Base-by-base conservation (phyloP, 805 yeast genomes). In the fission yeast (Schizosaccharomyces pombe) region DNA sequence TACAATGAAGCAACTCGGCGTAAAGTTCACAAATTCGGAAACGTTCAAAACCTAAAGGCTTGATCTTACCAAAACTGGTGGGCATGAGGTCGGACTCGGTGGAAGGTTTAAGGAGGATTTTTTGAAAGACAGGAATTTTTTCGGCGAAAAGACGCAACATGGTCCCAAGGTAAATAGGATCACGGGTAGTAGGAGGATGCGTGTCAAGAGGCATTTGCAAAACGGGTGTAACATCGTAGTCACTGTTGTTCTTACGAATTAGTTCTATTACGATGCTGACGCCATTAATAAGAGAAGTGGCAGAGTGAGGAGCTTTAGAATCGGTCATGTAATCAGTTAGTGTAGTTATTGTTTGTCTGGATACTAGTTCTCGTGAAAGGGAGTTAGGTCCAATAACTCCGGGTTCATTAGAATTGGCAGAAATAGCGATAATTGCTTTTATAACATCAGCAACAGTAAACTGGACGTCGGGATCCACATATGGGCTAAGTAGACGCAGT, bases 371-470 rank as follows among this genome's bases (percentile, higher is more conserved):
- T 59, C 98, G 75, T 2, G 95, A 85, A 39, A 91, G 72, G 63
- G 85, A 95, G 63, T 91, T 91, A 1, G 98, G 97, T 1, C 98
- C 98, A 55, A 91, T 84, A 8, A 94, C 83, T 1, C 94, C 82
- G 58, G 84, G 87, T 56, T 85, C 85, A 49, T 85, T 82, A 57
- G 83, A 85, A 62, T 89, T 91, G 5, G 96, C 95, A 47, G 95
- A 85, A 32, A 91, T 84, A 2, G 96, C 82, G 34, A 91, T 82
- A 62, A 91, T 78, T 0, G 97, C 96, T 64, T 91, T 91, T 54
- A 91, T 70, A 63, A 91, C 91, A 64, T 91, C 98, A 24, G 95
- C 93, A 0, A 94, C 93, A 0, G 97, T 94, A 16, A 91, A 79
- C 65, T 91, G 97, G 52, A 78, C 79, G 47, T 83, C 75, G 9